Evolutionary conservation across 345 rosid genomes (phyloP), one percentile per base, ranked within the genome.

Genomic region (Pugionium dolabratum): DNA sequence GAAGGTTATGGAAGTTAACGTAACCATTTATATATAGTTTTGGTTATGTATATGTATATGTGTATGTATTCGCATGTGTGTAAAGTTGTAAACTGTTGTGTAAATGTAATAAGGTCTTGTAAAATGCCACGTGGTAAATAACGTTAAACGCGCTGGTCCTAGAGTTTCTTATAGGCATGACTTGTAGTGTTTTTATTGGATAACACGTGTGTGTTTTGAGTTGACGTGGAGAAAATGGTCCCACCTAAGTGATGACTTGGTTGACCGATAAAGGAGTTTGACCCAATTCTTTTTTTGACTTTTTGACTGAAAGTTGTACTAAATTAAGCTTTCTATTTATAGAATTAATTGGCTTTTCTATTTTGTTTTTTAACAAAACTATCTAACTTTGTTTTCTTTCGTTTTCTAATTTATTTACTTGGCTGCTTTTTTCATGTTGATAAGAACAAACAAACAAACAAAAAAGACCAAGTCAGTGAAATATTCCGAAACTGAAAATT

Each of bases 181-280:
- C 46, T 32, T 61, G 77, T 53, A 46, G n/a, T 54, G 40, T 46
- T n/a, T 0, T 3, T 0, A 66, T 30, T 73, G 63, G 57, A 25
- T 0, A 0, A 18, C 4, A 2, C 5, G n/a, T 18, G 18, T 18
- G 18, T 18, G 18, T 18, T 18, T 18, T 18, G 63, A 32, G 77
- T 54, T 67, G 73, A 74, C 69, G 77, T 67, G 77, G 69, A 36
- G 25, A 54, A 47, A 26, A 18, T 32, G 73, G 77, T 74, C 73
- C 69, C 73, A 61, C 69, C 64, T 61, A 52, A 59, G 73, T 73
- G 67, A 28, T 59, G 67, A 73, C 77, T 73, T 45, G 36, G 67
- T 73, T 73, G 73, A 73, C 77, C 73, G 57, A 58, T 46, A 53
- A 54, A 54, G 6, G 48, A 67, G 77, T 67, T 74, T 74, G 77